A percentile compares a stretch with the other conserved stretches of the same genome.
Conservation (phyloP, 2,329 filamentous ascomycete genomes). For the Madurella fahalii region DNA sequence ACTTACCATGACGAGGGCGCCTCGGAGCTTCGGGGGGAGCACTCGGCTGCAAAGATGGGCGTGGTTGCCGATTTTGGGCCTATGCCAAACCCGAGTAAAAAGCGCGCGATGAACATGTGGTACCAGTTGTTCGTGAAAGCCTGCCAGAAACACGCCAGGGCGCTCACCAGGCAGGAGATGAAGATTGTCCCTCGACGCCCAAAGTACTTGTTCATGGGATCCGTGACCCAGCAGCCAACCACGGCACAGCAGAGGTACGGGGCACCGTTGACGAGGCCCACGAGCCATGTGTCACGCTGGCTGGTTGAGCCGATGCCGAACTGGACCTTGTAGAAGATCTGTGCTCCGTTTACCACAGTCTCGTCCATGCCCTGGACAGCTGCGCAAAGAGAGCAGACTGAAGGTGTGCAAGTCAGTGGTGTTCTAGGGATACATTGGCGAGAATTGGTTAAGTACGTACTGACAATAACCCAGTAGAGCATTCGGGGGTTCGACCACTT, state of each 20-base stretch:
- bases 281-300: constrained; percentile 50
- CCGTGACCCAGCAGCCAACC: constrained; percentile 68
- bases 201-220: constrained; percentile 66
- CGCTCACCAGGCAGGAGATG: constrained; percentile 59
- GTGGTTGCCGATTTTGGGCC: constrained; percentile 68
- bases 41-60: constrained; percentile 66
- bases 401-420: background rate
- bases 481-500: constrained; percentile 66
- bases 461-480: constrained; percentile 61
- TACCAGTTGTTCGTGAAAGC: constrained; percentile 49
- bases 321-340: constrained; percentile 58
- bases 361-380: constrained; percentile 71
- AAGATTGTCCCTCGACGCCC: constrained; percentile 69
- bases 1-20: constrained; percentile 61
- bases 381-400: constrained; percentile 61
- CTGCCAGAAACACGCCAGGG: constrained; percentile 50
- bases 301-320: constrained; percentile 57
- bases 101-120: constrained; percentile 68
- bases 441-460: constrained; percentile 29
- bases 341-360: constrained; percentile 65
- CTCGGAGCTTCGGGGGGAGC: constrained; percentile 58
- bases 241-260: constrained; percentile 65
- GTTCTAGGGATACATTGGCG: background rate
- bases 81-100: constrained; percentile 66
- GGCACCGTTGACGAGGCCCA: constrained; percentile 58